Conservation (phyloP, 768 basidiomycete species). For the Cyathus striatus region DNA sequence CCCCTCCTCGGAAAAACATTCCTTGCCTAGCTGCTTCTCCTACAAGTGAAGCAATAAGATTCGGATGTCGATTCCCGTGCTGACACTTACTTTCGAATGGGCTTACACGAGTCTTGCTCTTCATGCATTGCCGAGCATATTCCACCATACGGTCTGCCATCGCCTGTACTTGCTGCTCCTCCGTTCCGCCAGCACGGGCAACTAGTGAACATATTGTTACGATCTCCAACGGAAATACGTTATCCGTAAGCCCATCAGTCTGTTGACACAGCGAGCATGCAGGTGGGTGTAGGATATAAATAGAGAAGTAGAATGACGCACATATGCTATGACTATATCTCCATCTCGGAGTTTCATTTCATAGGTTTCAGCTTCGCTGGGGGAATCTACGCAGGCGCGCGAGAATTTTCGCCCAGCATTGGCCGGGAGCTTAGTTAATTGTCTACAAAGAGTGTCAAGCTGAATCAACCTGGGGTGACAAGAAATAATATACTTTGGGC, state of each 20-base stretch:
- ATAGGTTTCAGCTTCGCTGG: conserved; percentile 40
- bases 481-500: conserved; percentile 36
- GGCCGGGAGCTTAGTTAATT: conserved; percentile 50
- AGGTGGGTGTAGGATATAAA: conserved; percentile 17
- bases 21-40: conserved; percentile 63
- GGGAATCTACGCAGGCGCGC: conserved; percentile 49
- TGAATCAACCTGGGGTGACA: conserved; percentile 2
- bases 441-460: conserved; percentile 28
- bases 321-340: conserved; percentile 48
- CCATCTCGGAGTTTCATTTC: conserved; percentile 43
- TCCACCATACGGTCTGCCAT: conserved; percentile 73
- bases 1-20: conserved; percentile 66
- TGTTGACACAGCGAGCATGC: conserved; percentile 16
- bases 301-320: conserved; percentile 11
- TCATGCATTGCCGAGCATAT: conserved; percentile 69
- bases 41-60: conserved; percentile 17
- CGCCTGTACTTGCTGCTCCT: conserved; percentile 57
- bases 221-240: conserved; percentile 68
- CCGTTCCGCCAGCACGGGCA: conserved; percentile 48
- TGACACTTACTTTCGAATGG: conserved; percentile 67
- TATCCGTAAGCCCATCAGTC: conserved; percentile 55
- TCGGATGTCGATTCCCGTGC: too few relatives aligned
- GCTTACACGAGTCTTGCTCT: conserved; percentile 53
- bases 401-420: conserved; percentile 35
- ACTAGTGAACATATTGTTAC: conserved; percentile 65